Conservation (phyloP, 2,329 filamentous ascomycete species). For the Nemania abortiva region DNA sequence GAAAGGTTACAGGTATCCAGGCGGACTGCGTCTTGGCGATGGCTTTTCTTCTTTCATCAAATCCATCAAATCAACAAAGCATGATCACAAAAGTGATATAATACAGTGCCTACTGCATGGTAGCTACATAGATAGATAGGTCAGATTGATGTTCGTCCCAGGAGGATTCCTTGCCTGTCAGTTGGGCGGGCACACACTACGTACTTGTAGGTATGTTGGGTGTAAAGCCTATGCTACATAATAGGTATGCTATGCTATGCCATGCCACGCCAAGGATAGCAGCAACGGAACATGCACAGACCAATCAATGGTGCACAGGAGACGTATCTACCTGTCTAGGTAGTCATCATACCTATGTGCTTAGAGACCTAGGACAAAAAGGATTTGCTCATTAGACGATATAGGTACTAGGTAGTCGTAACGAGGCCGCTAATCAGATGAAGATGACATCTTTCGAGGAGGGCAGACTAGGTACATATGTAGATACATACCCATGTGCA, state of each 20-base stretch:
- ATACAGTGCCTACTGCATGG: background rate
- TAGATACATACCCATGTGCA: background rate
- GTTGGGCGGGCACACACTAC: background rate
- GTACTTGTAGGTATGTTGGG: background rate
- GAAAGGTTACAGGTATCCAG: background rate
- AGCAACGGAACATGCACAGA: background rate
- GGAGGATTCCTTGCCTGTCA: constrained; percentile 20
- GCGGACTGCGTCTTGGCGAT: constrained; percentile 27
- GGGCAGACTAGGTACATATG: background rate
- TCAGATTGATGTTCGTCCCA: constrained; percentile 7
- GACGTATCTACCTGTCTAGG: too few relatives aligned
- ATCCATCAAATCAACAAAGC: background rate
- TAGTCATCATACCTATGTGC: too few relatives aligned
- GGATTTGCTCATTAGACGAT: constrained; percentile 24
- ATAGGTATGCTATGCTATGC: background rate
- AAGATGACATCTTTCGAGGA: constrained; percentile 24
- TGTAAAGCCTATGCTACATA: background rate
- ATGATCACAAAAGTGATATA: constrained; percentile 13
- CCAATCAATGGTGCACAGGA: too few relatives aligned
- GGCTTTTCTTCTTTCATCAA: background rate
- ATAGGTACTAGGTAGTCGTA: constrained; percentile 6
- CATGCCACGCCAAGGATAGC: background rate
- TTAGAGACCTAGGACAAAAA: background rate
- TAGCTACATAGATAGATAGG: constrained; percentile 1
- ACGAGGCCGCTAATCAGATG: constrained; percentile 27